Conservation (phyloP, 495 filamentous ascomycete species). For the Bacidia rubella region DNA sequence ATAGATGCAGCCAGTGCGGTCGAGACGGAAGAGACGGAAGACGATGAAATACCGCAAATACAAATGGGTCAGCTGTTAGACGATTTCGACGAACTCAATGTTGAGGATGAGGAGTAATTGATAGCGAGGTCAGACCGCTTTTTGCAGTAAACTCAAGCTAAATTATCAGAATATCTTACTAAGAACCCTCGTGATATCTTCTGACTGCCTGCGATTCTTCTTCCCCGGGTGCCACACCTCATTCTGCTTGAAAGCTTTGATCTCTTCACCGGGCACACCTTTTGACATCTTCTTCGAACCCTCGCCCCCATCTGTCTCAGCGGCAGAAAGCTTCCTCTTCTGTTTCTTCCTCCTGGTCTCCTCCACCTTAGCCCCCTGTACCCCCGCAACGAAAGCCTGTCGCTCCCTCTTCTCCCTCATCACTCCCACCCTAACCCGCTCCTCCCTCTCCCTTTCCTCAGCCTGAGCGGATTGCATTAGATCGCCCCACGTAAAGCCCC, state of each 20-base stretch:
- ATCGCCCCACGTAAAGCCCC: constrained; percentile 70
- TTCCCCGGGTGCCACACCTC: constrained; percentile 35
- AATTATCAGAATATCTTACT: constrained; percentile 58
- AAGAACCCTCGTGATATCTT: constrained; percentile 62
- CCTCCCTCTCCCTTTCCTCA: constrained; percentile 24
- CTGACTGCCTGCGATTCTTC: constrained; percentile 36
- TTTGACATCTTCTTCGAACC: constrained; percentile 72
- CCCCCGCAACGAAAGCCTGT: constrained; percentile 37
- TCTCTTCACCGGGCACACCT: constrained; percentile 32
- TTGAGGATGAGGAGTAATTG: constrained; percentile 34
- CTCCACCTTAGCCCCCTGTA: constrained; percentile 72
- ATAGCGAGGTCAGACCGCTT: too few species aligned
- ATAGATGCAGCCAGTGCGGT: constrained; percentile 47
- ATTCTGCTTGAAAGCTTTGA: constrained; percentile 55
- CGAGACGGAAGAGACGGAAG: constrained; percentile 47
- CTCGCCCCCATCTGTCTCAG: constrained; percentile 62
- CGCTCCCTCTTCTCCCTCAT: constrained; percentile 68
- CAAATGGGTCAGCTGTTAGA: constrained; percentile 75
- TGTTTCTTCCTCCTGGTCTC: constrained; percentile 67
- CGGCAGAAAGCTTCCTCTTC: constrained; percentile 67
- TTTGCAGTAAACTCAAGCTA: neutral
- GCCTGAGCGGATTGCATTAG: constrained; percentile 44
- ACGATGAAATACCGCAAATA: constrained; percentile 62
- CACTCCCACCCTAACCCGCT: constrained; percentile 35
- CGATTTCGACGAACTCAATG: constrained; percentile 72